Evolutionary conservation across 1,139 yeast genomes (phyloP).

Genomic region (Meyerozyma carpophila): DNA sequence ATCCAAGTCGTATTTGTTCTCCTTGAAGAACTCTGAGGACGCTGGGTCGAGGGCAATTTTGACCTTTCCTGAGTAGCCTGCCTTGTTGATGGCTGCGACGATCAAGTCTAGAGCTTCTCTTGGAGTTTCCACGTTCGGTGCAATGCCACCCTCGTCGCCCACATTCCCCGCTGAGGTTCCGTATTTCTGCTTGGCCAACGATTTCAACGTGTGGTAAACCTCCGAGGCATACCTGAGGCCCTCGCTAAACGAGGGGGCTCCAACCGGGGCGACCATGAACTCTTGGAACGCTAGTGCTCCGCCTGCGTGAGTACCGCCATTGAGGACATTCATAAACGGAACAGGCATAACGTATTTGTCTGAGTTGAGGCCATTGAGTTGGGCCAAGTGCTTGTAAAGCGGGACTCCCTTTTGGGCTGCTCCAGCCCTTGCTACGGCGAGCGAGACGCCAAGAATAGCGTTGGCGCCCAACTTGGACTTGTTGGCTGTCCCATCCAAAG

Average conservation of each 20-base stretch:
- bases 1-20: constrained; percentile 5
- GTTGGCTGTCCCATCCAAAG: constrained; percentile 90
- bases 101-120: constrained; percentile 4
- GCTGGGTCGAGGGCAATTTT: constrained; percentile 5
- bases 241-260: constrained; percentile 4
- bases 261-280: constrained; percentile 5
- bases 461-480: constrained; percentile 93
- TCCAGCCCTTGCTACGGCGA: constrained; percentile 91
- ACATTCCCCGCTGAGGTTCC: constrained; percentile 5
- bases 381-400: constrained; percentile 79
- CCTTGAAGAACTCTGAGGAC: constrained; percentile 4
- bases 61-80: constrained; percentile 4
- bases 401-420: constrained; percentile 88
- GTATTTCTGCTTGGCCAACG: constrained; percentile 5
- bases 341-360: constrained; percentile 4
- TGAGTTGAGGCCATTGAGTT: constrained; percentile 48
- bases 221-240: constrained; percentile 4
- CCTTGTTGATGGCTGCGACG: constrained; percentile 3
- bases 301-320: constrained; percentile 11
- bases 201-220: constrained; percentile 5
- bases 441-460: constrained; percentile 91
- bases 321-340: constrained; percentile 10
- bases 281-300: constrained; percentile 6
- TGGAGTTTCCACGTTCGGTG: constrained; percentile 4
- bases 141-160: constrained; percentile 6